Conservation (phyloP, 192 early-diverging fungal genomes). For the Backusella tarrabulga region DNA sequence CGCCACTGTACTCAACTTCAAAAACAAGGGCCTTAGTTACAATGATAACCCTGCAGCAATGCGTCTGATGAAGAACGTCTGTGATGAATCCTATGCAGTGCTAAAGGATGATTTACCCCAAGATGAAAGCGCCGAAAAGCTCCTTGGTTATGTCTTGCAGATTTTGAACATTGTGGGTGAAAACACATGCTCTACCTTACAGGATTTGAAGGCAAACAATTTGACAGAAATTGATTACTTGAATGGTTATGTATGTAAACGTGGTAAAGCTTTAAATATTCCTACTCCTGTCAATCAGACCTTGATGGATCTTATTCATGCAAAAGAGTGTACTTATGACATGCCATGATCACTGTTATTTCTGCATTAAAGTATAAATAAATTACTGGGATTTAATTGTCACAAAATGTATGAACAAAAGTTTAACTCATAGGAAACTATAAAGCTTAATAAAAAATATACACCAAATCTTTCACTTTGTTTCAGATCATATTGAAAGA, state of each 20-base stretch:
- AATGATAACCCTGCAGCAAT: conserved; percentile 5
- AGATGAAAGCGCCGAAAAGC: conserved; percentile 33
- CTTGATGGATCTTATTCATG: conserved; percentile 26
- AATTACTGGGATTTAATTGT: no score
- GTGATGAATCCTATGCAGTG: conserved; percentile 26
- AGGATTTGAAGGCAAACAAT: conserved; percentile 38
- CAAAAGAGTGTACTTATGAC: conserved; percentile 13
- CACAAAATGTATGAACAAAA: no score
- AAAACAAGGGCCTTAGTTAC: conserved; percentile 51
- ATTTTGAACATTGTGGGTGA: conserved; percentile 36
- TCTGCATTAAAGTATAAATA: no score
- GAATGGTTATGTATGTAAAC: conserved; percentile 54
- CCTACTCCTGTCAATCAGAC: conserved; percentile 21
- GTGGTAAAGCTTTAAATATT: conserved; percentile 46
- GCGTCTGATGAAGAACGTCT: conserved; percentile 16
- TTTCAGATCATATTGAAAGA: no score
- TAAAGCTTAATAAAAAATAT: no score
- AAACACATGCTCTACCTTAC: conserved; percentile 55
- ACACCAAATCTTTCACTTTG: no score
- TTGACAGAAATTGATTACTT: conserved; percentile 62
- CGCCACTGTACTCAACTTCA: conserved; percentile 51
- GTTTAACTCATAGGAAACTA: no score
- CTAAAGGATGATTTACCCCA: conserved; percentile 35
- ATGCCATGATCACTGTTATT: not conserved
- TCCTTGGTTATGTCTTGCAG: conserved; percentile 39